Evolutionary conservation across 495 filamentous ascomycete species (phyloP), one percentile per base, ranked within the genome.

Genomic region (Neurospora sp.): DNA sequence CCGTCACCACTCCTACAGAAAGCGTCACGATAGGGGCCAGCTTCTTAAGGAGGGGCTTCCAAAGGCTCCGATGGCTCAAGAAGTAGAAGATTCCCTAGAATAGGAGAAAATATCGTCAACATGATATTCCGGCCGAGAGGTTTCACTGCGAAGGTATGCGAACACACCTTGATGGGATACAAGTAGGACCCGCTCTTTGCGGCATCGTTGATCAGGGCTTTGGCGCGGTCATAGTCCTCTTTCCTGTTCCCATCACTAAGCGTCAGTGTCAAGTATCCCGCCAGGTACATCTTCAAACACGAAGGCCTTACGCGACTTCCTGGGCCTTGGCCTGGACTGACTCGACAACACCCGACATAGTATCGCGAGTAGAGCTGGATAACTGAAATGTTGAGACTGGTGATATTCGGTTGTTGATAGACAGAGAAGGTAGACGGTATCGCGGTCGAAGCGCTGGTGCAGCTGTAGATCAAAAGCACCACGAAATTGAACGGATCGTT

Each of bases 111-210:
- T 3, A 27, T 27, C 7, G 7, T 65, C 53, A 65, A 65, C 14
- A 65, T 35, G 27, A 35, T 65, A 65, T 65, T 35, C 53, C 53
- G 53, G 53, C 53, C 27, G 53, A 65, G 27, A 65, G 7, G 53
- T 35, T 35, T 65, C 27, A 65, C 53, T 35, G 14, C 27, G 27
- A 35, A 47, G 14, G 27, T 22, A 20, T 41, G 31, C 53, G 14
- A 65, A 65, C 77, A 71, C 82, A 92, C 93, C 83, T 92, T 93
- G 77, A 97, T 83, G 59, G 94, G 94, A 82, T 97, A 97, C 69
- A 94, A 76, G 78, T 94, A 97, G n/a, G 93, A 88, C 22, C 89
- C 86, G 69, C 93, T 95, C 73, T 81, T 87, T 40, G 88, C 87
- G 31, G 93, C 90, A 74, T 91, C 89, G 18, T 85, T 79, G 20